Base-by-base conservation (phyloP, 306 rosid genomes). In the Prinsepia uniflora region DNA sequence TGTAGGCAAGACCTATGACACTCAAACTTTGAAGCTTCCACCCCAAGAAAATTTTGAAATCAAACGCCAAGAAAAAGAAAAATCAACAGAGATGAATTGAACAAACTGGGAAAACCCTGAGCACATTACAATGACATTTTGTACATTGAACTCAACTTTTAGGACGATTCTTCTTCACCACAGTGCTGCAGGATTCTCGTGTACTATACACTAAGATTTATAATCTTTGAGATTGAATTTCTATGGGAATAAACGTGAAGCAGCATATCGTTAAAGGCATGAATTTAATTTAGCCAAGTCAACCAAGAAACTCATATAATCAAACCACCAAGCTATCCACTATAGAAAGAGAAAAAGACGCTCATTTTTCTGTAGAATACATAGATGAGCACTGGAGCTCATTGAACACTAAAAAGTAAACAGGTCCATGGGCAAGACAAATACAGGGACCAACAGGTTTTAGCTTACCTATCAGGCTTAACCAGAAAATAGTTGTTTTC, bases 11-110 rank as follows among this genome's bases (percentile, higher is more conserved):
- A 67, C 30, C 67, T 36, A 48, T 36, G 50, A 68, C 41, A 12
- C 9, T 54, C 14, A 41, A 47, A 55, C 24, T 43, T 54, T 70
- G 44, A 55, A 56, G 74, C 65, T 24, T 70, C 61, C 52, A 70
- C 42, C 54, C 52, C 36, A 42, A 56, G 42, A 56, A 52, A 53
- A 53, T 14, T 53, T 14, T 53, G 11, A 56, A 70, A 19, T 70
- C 54, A 55, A 43, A 43, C 46, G 40, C 14, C 65, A 39, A 15
- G 13, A 20, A 39, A 15, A 61, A 56, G 9, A 41, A 61, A 56
- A 14, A 41, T 40, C 12, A 69, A 36, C 41, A 19, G 50, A 40
- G 20, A 54, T 12, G 52, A 2, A 42, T 39, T 19, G 55, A 67
- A 12, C n/a, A 54, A 19, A 68, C 50, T 53, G 13, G 42, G 60